phyloP scores from a whole-genome alignment of 164 flowering plant genomes.

The Brasenia schreberi region DNA sequence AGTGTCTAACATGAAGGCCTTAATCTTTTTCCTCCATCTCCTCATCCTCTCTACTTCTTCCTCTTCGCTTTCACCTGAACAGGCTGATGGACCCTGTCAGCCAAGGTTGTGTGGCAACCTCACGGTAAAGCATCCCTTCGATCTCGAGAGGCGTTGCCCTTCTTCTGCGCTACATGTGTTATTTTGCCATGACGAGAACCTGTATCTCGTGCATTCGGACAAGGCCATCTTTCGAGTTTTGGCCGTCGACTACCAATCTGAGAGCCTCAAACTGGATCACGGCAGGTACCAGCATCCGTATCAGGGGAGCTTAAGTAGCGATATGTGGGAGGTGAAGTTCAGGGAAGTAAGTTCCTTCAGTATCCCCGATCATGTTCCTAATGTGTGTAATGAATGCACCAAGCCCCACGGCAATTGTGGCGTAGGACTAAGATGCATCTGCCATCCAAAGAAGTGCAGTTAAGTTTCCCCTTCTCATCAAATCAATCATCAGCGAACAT shows the following conservation, averaged over 20 bases:
- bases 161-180: neutral
- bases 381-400: conserved; percentile 40
- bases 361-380: conserved; percentile 39
- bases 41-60: neutral
- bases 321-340: conserved; percentile 5
- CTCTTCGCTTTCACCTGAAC: neutral
- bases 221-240: neutral
- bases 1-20: too few relatives aligned
- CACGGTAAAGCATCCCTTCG: neutral
- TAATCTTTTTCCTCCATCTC: neutral
- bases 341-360: conserved; percentile 48
- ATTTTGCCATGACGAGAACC: neutral
- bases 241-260: neutral
- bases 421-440: conserved; percentile 44
- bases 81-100: neutral
- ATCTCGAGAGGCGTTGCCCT: neutral
- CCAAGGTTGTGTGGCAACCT: neutral
- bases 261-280: neutral
- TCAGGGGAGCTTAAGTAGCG: neutral
- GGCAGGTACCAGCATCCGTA: neutral
- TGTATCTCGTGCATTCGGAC: neutral
- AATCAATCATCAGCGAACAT: too few relatives aligned
- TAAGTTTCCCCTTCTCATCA: conserved; percentile 13
- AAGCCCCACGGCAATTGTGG: conserved; percentile 54
- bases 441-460: conserved; percentile 46